These are phyloP conservation scores for Xylaria sp. DNA, from an alignment of 2,329 filamentous ascomycete genomes.

Conservation along the genomic window DNA sequence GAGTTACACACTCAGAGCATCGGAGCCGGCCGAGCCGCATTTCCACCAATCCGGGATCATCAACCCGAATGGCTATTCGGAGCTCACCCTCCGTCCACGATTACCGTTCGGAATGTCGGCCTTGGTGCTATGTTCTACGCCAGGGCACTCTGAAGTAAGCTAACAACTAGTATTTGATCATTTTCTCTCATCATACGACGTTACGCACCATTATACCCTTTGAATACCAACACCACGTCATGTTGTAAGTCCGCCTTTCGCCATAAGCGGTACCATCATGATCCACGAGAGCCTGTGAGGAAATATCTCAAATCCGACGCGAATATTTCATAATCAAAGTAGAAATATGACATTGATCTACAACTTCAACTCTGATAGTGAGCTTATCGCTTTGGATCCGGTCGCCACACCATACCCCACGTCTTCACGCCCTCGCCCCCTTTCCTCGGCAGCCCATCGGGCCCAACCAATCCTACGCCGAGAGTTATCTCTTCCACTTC, in stretches of 20 bases:
- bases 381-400: slow-evolving; percentile 6
- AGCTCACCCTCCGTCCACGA: slow-evolving; percentile 32
- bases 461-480: slow-evolving; percentile 23
- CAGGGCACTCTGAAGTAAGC: too few species aligned
- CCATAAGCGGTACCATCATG: too few species aligned
- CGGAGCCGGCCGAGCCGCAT: slow-evolving; percentile 10
- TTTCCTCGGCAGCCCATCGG: slow-evolving; percentile 28
- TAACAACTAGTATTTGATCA: background rate
- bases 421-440: slow-evolving; percentile 31
- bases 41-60: slow-evolving; percentile 38
- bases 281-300: too few species aligned
- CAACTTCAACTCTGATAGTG: too few species aligned
- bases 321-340: background rate
- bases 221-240: background rate
- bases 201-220: background rate
- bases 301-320: too few species aligned
- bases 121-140: background rate
- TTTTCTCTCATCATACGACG: background rate
- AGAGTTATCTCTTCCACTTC: slow-evolving; percentile 32
- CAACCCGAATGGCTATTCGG: slow-evolving; percentile 29
- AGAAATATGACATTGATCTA: background rate
- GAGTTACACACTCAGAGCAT: background rate
- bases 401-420: slow-evolving; percentile 37
- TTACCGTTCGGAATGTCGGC: background rate
- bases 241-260: too few species aligned